Evolutionary conservation across 371 early-diverging fungal species (phyloP), one percentile per base, ranked within the genome.

Genomic region (Rhizopus sp.): DNA sequence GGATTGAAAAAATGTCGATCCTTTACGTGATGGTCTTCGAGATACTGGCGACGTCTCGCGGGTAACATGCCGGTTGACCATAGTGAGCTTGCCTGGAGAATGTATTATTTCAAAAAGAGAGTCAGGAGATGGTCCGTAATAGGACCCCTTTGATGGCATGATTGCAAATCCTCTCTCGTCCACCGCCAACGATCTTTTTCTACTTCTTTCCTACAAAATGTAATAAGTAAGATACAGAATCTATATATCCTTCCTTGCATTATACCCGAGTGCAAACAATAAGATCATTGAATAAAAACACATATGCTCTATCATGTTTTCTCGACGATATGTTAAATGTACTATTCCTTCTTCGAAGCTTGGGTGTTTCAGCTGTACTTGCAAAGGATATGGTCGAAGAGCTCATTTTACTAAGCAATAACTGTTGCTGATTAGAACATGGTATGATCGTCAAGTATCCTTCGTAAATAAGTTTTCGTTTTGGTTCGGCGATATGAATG

Each of bases 101-200:
- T 56, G 54, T 5, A 57, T 55, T 3, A 70, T 49, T 34, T 67
- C 64, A 29, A 70, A 70, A 12, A 64, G 48, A 3, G 62, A 6
- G 10, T 67, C 59, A 4, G 71, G 60, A 3, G 56, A 46, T 2
- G 68, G 67, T 0, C 71, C 71, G 39, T 60, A 56, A 23, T 44
- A 64, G 7, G 59, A 30, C 0, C 50, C 59, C 32, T 53, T 53
- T 15, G 44, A 53, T 12, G 53, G 41, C 3, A 51, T 29, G 23
- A 47, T 47, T 2, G 33, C 64, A 55, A 46, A 40, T 2, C 7
- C 44, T 52, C 35, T 59, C 57, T 56, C 72, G 62, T 69, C 73
- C 63, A 35, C 76, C 63, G 13, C 72, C 41, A 57, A 73, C 75
- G 63, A 73, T 64, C 38, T 77, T 65, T 65, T 87, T 79, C 42